Evolutionary conservation across 805 yeast genomes (phyloP), one percentile per base, ranked within the genome.

Genomic region (Ogataea neopini): DNA sequence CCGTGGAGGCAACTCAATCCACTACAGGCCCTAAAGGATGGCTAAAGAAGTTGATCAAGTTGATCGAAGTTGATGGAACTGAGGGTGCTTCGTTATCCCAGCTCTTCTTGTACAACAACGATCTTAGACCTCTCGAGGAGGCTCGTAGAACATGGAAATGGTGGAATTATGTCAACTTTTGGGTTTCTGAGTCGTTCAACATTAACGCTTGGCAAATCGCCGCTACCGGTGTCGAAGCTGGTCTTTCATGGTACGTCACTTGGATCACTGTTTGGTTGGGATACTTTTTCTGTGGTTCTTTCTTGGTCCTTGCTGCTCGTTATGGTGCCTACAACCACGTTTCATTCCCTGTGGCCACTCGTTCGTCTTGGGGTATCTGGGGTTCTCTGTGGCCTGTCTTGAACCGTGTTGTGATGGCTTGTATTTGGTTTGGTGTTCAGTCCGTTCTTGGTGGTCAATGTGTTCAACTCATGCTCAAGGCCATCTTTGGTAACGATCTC

Each of bases 191-290:
- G 63, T 83, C 96, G 26, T 87, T 89, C 71, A 89, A 89, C 68
- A 81, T 89, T 62, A 88, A 87, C 64, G 88, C 96, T 5, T 88
- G 92, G 89, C 90, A 86, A 71, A 88, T 89, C 57, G 96, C 96
- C 2, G 83, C 92, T 7, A 86, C 96, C 0, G 96, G 96, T 58
- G 84, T 86, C 48, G 72, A 75, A 45, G 80, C 82, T 18, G 94
- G 94, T 9, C 70, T 89, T 67, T 78, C 84, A 14, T 88, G 96
- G 96, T 89, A 96, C 95, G 90, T 84, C 62, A 82, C 86, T 10
- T 89, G 96, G 95, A 69, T 89, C 32, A 79, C 94, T 1, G 94
- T 89, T 20, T 88, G 96, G 94, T 52, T 89, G 14, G 96, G 96
- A 6, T 89, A 89, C 65, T 61, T 74, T 15, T 66, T 86, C 40